Base-by-base conservation (phyloP, 2,329 filamentous ascomycete genomes). In the Dactylella cylindrospora region DNA sequence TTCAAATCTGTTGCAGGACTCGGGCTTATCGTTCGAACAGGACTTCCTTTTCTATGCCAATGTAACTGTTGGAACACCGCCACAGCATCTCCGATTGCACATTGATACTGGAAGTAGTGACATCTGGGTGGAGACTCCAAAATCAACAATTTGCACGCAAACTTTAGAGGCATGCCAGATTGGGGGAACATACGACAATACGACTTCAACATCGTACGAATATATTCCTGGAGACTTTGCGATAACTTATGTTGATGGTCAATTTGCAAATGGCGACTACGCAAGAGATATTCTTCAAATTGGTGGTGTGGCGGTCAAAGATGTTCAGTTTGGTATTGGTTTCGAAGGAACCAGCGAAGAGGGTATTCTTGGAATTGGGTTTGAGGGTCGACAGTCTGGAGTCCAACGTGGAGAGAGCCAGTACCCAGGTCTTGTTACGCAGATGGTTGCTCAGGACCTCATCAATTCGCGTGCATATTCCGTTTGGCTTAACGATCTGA, bases 381-480 rank as follows among this genome's bases (percentile, higher is more conserved):
- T 73, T 50, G 66, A 67, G 40, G 36, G 55, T 19, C 69, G 69
- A 43, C 69, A 71, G 50, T 68, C 69, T 5, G 59, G 66, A 20
- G 67, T 67, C 23, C 55, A 46, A 5, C 29, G 67, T 12, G 43
- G 66, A 2, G 50, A 69, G 17, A 57, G 72, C 1, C 71, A 75
- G 6, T 83, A 83, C 66, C 71, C 77, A 10, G 82, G 86, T 69
- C 75, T 91, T 25, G 76, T 88, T 13, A 78, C 83, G 70, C 76
- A 81, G 66, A 77, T 93, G 70, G 77, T 81, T 17, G 71, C 79
- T 20, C 78, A 86, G 67, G 80, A 79, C 33, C 70, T 80, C 44
- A 86, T 88, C 69, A 76, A 78, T 49, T 77, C 76, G 22, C 80
- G 81, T 67, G 82, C 83, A 3, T 89, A 86, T 73, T 87, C 84